phyloP scores from a whole-genome alignment of 352 stramenopile species.

The Albugo laibachii region DNA sequence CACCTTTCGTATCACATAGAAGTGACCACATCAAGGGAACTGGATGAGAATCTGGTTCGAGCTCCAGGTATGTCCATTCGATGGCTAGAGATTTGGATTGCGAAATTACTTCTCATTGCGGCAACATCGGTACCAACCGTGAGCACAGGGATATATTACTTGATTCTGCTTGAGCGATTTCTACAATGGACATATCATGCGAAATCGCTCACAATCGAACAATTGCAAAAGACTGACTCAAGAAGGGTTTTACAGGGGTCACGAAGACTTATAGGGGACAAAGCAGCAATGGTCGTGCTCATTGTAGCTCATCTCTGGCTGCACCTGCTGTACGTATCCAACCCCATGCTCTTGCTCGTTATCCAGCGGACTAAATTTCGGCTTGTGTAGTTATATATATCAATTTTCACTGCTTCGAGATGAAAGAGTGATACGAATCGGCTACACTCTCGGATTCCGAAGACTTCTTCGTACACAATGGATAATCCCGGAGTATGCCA shows the following conservation, averaged over 20 bases:
- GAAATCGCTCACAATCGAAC: conserved; percentile 30
- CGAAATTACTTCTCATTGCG: too few relatives aligned
- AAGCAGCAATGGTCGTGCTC: neutral
- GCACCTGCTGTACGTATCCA: conserved; percentile 2
- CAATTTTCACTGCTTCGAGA: conserved; percentile 2
- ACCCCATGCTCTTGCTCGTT: conserved; percentile 5
- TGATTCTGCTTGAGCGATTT: conserved; percentile 30
- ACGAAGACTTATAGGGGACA: conserved; percentile 5
- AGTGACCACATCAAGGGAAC: too few relatives aligned
- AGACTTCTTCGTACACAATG: neutral
- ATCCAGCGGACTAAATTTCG: too few relatives aligned
- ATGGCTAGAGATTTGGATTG: too few relatives aligned
- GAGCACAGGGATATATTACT: conserved; percentile 30
- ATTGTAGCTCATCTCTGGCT: neutral
- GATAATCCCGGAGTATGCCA: neutral
- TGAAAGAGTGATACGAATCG: neutral
- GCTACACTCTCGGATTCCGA: conserved; percentile 1
- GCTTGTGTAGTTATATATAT: conserved; percentile 5
- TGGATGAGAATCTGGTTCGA: too few relatives aligned
- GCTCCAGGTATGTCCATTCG: too few relatives aligned
- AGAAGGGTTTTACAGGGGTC: neutral
- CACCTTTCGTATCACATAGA: too few relatives aligned
- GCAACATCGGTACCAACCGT: conserved; percentile 20
- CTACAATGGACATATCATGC: conserved; percentile 48
- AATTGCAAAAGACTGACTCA: conserved; percentile 11